Conservation (phyloP, 2,329 filamentous ascomycete genomes). For the Chaetomium globosum region DNA sequence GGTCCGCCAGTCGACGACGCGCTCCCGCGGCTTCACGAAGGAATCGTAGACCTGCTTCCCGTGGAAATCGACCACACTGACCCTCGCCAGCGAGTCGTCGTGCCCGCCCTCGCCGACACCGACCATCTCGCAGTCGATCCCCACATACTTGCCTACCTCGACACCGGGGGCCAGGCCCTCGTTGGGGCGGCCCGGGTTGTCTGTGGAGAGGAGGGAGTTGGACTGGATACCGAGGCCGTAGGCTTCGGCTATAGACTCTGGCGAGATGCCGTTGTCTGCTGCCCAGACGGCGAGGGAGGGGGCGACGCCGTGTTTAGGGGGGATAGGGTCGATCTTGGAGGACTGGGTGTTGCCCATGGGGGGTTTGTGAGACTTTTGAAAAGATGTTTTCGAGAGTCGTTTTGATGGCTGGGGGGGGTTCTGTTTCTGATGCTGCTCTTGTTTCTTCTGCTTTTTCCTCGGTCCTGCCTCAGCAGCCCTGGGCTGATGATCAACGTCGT, state of each 20-base stretch:
- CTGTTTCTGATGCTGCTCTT: not conserved
- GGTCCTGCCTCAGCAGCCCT: slow-evolving; percentile 2
- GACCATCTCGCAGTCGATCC: slow-evolving; percentile 98
- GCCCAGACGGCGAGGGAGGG: slow-evolving; percentile 63
- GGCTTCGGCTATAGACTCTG: slow-evolving; percentile 62
- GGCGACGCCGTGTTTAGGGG: slow-evolving; percentile 47
- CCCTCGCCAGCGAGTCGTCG: slow-evolving; percentile 78
- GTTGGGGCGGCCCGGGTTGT: slow-evolving; percentile 59
- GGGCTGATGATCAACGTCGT: slow-evolving; percentile 33
- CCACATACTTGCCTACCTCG: slow-evolving; percentile 84
- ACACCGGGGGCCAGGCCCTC: slow-evolving; percentile 63
- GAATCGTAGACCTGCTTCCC: slow-evolving; percentile 92
- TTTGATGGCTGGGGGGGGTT: not conserved
- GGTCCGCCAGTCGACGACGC: slow-evolving; percentile 89
- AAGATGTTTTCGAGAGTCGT: not conserved
- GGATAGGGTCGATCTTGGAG: slow-evolving; percentile 45
- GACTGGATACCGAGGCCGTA: slow-evolving; percentile 60
- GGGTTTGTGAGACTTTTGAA: slow-evolving; percentile 13
- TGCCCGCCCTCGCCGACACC: slow-evolving; percentile 73
- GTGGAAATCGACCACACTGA: slow-evolving; percentile 91
- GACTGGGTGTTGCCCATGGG: slow-evolving; percentile 49
- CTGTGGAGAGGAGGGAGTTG: slow-evolving; percentile 52
- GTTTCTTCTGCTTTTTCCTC: slow-evolving; percentile 24
- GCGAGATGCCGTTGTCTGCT: slow-evolving; percentile 62
- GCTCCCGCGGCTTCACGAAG: slow-evolving; percentile 76